Evolutionary conservation across 176 grass and related monocot species (phyloP).

Genomic region (Microstegium vimineum): DNA sequence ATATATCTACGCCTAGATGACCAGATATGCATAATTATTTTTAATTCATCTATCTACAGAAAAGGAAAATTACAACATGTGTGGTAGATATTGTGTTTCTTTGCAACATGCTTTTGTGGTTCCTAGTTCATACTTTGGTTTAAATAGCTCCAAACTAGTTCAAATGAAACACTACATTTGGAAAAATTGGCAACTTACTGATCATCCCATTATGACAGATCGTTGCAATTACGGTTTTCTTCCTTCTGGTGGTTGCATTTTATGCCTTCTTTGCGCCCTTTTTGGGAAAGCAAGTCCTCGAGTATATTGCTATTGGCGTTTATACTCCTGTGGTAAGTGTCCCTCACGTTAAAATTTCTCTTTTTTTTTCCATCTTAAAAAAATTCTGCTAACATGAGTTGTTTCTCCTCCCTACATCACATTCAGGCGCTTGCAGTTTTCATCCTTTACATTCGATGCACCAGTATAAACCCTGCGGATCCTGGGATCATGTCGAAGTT

Average conservation of each 20-base stretch:
- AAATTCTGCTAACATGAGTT: constrained; percentile 7
- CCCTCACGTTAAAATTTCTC: background rate
- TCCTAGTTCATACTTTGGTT: background rate
- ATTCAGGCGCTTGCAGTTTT: constrained; percentile 91
- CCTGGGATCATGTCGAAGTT: constrained; percentile 97
- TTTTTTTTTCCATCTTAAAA: background rate
- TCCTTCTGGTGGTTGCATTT: constrained; percentile 93
- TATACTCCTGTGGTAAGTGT: constrained; percentile 91
- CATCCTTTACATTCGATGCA: constrained; percentile 93
- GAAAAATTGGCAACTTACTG: background rate
- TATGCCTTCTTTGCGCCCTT: constrained; percentile 99
- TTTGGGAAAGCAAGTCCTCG: constrained; percentile 59
- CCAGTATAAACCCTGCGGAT: constrained; percentile 98
- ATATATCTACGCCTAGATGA: background rate
- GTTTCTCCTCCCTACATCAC: constrained; percentile 11
- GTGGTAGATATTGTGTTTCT: background rate
- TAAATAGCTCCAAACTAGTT: background rate
- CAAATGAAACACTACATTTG: background rate
- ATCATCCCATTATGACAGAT: constrained; percentile 49
- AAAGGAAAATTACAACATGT: background rate
- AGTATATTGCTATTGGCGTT: constrained; percentile 68
- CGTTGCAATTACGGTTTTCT: constrained; percentile 90
- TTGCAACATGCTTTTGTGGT: constrained; percentile 4
- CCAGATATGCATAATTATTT: background rate
- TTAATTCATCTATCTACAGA: background rate